These are phyloP conservation scores for Haematococcus lacustris DNA, from an alignment of 139 green algal genomes.

Conservation along the genomic window DNA sequence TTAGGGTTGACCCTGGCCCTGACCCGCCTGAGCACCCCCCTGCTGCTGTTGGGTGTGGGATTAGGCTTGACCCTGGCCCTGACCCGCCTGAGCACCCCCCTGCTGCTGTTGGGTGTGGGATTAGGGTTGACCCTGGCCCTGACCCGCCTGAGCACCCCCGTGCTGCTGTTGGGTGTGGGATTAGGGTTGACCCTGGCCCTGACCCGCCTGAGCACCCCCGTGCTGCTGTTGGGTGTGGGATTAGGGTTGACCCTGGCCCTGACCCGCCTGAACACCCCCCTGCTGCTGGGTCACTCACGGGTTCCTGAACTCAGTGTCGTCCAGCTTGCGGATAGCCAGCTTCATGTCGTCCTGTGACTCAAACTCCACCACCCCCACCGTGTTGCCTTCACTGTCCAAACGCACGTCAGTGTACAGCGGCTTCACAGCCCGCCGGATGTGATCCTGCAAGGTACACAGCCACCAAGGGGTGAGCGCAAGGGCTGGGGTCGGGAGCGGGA, in stretches of 20 bases:
- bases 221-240: no score
- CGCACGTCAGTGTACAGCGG: conserved; percentile 68
- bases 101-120: no score
- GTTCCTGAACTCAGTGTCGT: conserved; percentile 67
- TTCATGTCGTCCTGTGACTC: conserved; percentile 45
- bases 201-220: background rate
- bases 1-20: no score
- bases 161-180: background rate
- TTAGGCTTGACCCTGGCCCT: no score
- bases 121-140: background rate
- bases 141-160: background rate
- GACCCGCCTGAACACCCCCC: no score
- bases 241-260: background rate
- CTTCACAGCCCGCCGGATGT: conserved; percentile 56
- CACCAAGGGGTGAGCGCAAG: no score
- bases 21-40: no score
- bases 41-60: no score
- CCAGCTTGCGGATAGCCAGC: conserved; percentile 34
- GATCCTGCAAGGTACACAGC: conserved; percentile 39
- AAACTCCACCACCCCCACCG: conserved; percentile 43
- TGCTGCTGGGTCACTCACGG: conserved; percentile 35
- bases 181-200: no score
- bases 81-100: no score
- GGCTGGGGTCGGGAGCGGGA: no score
- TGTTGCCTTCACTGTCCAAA: conserved; percentile 33